phyloP scores from a whole-genome alignment of 192 early-diverging fungal species.

The Pecoramyces ruminantium region DNA sequence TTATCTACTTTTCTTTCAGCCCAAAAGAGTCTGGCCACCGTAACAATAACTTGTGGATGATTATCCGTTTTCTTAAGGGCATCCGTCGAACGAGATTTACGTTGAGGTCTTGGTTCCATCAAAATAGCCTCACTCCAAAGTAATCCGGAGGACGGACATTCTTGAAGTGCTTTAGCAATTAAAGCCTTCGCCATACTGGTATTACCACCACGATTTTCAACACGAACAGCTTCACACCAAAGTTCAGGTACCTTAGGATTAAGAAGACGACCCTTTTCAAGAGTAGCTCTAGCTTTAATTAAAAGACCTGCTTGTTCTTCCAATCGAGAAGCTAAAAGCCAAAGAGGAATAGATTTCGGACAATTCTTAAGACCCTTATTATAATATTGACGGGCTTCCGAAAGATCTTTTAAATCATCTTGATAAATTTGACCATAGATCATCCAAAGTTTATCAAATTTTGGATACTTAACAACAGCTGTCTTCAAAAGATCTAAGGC shows the following conservation, averaged over 20 bases:
- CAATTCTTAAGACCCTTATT: constrained; percentile 54
- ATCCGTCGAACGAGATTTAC: constrained; percentile 74
- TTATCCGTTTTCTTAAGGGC: constrained; percentile 82
- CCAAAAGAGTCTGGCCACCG: constrained; percentile 88
- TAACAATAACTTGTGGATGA: constrained; percentile 57
- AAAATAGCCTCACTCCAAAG: constrained; percentile 81
- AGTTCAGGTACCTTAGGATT: constrained; percentile 64
- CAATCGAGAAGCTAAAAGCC: constrained; percentile 62
- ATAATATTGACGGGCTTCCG: constrained; percentile 53
- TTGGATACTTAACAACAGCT: constrained; percentile 51
- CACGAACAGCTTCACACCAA: constrained; percentile 69
- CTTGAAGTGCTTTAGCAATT: constrained; percentile 80
- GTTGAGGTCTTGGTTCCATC: constrained; percentile 66
- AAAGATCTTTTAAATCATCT: constrained; percentile 32
- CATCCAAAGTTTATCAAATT: constrained; percentile 84
- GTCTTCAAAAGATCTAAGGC: constrained; percentile 51
- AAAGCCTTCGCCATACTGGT: constrained; percentile 48
- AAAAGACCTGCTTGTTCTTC: constrained; percentile 50
- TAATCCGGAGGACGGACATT: constrained; percentile 68
- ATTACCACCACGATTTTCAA: constrained; percentile 61
- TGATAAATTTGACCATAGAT: constrained; percentile 67
- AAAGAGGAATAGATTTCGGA: constrained; percentile 57
- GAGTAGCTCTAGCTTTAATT: constrained; percentile 58
- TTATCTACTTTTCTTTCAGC: constrained; percentile 82
- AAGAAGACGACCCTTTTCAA: constrained; percentile 71